Percentiles rank a stretch among this genome's conserved stretches.
Evolutionary conservation across 2,329 filamentous ascomycete species (phyloP).

Genomic region (Fusarium udum): DNA sequence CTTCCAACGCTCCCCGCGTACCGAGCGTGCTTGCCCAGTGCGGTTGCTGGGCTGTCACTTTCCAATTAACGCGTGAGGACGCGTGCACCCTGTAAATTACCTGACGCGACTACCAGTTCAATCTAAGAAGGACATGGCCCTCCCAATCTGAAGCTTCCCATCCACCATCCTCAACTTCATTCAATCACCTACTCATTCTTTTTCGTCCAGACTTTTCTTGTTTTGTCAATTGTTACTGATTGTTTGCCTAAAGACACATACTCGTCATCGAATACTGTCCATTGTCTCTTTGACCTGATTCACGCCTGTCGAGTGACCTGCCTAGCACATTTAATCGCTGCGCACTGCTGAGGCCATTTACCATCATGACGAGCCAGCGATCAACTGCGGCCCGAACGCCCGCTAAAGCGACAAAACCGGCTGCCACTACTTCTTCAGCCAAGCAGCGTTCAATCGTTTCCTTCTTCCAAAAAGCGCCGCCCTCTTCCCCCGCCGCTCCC

Average conservation of each 20-base stretch:
- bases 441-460: slow-evolving; percentile 57
- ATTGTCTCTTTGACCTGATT: slow-evolving; percentile 22
- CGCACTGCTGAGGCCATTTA: slow-evolving; percentile 1
- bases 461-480: slow-evolving; percentile 56
- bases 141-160: neutral
- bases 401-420: slow-evolving; percentile 45
- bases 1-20: neutral
- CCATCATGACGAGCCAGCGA: slow-evolving; percentile 46
- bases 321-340: neutral
- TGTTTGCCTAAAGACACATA: neutral
- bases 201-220: slow-evolving; percentile 9
- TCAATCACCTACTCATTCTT: neutral
- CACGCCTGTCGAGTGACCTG: slow-evolving; percentile 4
- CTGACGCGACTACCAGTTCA: slow-evolving; percentile 30
- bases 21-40: slow-evolving; percentile 1
- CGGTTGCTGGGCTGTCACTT: slow-evolving; percentile 25
- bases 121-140: neutral
- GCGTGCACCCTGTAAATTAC: slow-evolving; percentile 28
- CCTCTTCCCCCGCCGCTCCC: slow-evolving; percentile 46
- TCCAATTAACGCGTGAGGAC: slow-evolving; percentile 42
- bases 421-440: slow-evolving; percentile 45
- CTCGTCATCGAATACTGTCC: neutral
- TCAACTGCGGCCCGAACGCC: slow-evolving; percentile 47
- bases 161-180: neutral
- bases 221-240: neutral